phyloP scores from a whole-genome alignment of 345 rosid genomes.

The Dipteronia dyeriana region DNA sequence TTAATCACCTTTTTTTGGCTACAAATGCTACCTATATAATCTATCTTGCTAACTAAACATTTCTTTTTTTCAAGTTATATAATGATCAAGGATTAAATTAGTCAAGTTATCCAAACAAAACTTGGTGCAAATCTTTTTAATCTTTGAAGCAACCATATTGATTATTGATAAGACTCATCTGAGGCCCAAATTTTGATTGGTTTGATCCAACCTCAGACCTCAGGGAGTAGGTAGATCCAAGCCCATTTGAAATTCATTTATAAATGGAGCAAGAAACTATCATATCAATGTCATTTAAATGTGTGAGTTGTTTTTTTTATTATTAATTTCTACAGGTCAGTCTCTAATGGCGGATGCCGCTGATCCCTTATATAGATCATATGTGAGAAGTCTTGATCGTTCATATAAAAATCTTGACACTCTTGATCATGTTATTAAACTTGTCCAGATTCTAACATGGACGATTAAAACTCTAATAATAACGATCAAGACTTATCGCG shows the following conservation, averaged over 20 bases:
- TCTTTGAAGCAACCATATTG: neutral
- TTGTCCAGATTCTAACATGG: too few species aligned
- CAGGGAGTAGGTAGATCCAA: neutral
- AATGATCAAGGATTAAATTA: neutral
- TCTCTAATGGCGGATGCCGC: too few species aligned
- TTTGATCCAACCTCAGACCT: neutral
- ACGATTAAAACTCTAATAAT: too few species aligned
- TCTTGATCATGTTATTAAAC: too few species aligned
- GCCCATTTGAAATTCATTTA: neutral
- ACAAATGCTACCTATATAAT: neutral
- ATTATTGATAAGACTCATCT: neutral
- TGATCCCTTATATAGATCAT: neutral
- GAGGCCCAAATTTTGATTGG: neutral
- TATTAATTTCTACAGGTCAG: neutral
- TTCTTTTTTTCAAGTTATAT: neutral
- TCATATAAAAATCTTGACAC: too few species aligned
- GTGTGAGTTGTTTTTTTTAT: too few species aligned
- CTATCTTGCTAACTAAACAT: neutral
- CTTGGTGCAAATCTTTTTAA: neutral
- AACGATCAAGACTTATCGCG: too few species aligned
- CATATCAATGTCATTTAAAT: too few species aligned
- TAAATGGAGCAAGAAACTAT: neutral
- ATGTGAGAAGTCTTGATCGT: too few species aligned
- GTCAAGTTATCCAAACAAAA: neutral
- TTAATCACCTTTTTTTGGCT: neutral